Evolutionary conservation across 116 monocot species (phyloP), one percentile per base, ranked within the genome.

Genomic region (Iris pallida): DNA sequence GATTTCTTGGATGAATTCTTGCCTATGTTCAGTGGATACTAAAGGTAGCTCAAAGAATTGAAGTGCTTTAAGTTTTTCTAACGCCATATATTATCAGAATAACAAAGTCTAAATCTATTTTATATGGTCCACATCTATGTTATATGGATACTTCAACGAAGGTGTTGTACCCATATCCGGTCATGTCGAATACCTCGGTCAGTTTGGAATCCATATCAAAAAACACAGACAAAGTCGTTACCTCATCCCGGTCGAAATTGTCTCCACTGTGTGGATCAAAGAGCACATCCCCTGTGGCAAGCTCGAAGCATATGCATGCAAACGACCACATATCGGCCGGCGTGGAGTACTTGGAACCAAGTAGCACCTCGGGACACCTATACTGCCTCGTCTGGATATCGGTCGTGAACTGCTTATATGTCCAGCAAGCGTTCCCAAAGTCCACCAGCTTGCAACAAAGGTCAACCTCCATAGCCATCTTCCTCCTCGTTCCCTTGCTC

Each of bases 381-480:
- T 98, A 98, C 66, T 98, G 98, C 64, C 98, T 88, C 15, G 98
- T 98, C 71, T 98, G 98, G 57, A 98, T 98, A 66, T 98, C 98
- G 80, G 78, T 86, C 20, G 98, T 98, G 69, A 98, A 98, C 70
- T 98, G 98, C 78, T 98, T 98, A 61, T 93, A 98, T 6, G 98
- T 98, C 98, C 98, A 98, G 49, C 98, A 98, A 59, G 98, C 98
- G 86, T 98, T 98, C 59, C 98, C 98, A 79, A 98, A 98, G 65
- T 98, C 98, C 46, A 98, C 98, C 57, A 98, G 71, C 68, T 98
- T 98, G 66, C 98, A 98, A 59, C 79, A 73, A 16, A 92, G 59
- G 57, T 98, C 93, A 15, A 70, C 85, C 53, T 90, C 93, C 83
- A 88, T 71, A n/a, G 80, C 75, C 69, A 93, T 65, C 59, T 69